Evolutionary conservation across 257 asterid genomes (phyloP).

Genomic region (Avicennia marina): DNA sequence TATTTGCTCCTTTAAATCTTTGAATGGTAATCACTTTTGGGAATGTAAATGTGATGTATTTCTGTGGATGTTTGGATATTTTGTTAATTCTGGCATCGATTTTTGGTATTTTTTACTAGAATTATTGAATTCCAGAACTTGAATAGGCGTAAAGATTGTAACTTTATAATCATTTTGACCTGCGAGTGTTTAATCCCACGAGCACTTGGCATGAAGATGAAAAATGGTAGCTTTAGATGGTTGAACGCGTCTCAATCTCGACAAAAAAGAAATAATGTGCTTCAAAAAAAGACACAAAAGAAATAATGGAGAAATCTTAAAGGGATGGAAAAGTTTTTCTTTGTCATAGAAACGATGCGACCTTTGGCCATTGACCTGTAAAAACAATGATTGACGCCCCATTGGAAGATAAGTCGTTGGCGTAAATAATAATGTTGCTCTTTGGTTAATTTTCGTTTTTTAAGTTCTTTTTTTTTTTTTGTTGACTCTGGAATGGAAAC

Average conservation of each 20-base stretch:
- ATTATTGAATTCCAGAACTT: not conserved
- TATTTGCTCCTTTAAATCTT: conserved; percentile 6
- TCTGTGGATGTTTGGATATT: conserved; percentile 13
- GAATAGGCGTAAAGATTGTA: conserved; percentile 10
- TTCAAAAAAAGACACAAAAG: no score
- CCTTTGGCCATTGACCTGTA: no score
- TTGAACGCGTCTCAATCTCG: not conserved
- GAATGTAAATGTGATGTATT: not conserved
- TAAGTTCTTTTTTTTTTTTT: no score
- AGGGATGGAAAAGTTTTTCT: no score
- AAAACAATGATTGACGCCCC: no score
- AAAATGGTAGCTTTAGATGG: not conserved
- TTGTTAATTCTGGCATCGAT: not conserved
- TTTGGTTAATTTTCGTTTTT: no score
- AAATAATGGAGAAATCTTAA: no score
- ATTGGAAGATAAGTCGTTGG: no score
- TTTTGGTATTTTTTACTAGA: not conserved
- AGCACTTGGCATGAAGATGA: not conserved
- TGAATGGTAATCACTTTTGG: not conserved
- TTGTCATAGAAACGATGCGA: no score
- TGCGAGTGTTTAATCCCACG: conserved; percentile 2
- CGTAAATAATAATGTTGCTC: no score
- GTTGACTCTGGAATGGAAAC: no score
- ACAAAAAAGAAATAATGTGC: no score
- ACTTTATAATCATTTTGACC: conserved; percentile 12